Evolutionary conservation across 345 rosid genomes (phyloP).

Genomic region (Brassica cretica): DNA sequence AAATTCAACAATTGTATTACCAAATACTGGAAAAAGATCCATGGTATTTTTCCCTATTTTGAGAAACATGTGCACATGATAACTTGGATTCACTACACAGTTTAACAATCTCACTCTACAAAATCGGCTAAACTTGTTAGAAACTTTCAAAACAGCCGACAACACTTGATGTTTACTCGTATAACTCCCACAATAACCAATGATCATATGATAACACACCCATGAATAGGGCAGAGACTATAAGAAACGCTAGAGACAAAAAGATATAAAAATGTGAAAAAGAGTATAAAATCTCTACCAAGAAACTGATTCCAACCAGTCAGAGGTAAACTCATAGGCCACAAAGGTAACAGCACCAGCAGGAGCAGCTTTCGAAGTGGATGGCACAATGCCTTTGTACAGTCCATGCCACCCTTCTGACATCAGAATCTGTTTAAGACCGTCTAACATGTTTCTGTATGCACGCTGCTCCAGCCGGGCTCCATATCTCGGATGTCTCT

Average conservation of each 20-base stretch:
- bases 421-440: conserved; percentile 55
- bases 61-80: not conserved
- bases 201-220: conserved; percentile 25
- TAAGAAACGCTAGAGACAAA: conserved; percentile 37
- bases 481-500: conserved; percentile 85
- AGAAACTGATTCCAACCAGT: conserved; percentile 75
- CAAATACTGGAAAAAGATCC: not conserved
- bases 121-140: not conserved
- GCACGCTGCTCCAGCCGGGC: conserved; percentile 71
- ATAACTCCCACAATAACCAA: conserved; percentile 24
- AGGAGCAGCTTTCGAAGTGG: conserved; percentile 96
- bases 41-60: not conserved
- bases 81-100: not conserved
- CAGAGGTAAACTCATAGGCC: conserved; percentile 71
- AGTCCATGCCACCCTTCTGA: conserved; percentile 90
- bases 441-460: conserved; percentile 86
- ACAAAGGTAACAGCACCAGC: conserved; percentile 98
- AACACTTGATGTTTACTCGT: conserved; percentile 17
- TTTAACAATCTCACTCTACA: not conserved
- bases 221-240: conserved; percentile 22
- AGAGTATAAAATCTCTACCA: conserved; percentile 37
- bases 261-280: not conserved
- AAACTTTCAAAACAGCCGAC: not conserved
- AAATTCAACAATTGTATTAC: not conserved
- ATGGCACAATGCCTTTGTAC: conserved; percentile 91